Percentiles rank a stretch among this genome's conserved stretches.
phyloP scores from a whole-genome alignment of 1,284 basidiomycete species.

The Ceratobasidium sp. region DNA sequence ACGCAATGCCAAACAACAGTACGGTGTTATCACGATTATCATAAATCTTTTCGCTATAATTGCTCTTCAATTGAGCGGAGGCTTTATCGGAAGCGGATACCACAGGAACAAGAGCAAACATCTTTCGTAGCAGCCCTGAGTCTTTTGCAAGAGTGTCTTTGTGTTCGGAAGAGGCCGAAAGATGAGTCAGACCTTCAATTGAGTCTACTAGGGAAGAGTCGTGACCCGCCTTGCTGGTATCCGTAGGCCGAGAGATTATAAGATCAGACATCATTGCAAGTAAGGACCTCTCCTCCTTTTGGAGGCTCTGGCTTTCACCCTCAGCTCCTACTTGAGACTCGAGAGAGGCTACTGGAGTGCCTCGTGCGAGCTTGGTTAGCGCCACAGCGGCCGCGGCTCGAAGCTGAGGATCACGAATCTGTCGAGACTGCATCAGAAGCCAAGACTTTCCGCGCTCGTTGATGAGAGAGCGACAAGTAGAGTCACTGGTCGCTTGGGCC shows the following conservation, averaged over 20 bases:
- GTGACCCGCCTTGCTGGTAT: neutral
- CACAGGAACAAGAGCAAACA: conserved; percentile 66
- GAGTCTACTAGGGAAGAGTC: conserved; percentile 67
- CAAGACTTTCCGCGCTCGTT: conserved; percentile 71
- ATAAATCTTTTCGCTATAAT: conserved; percentile 2
- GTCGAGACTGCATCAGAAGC: conserved; percentile 71
- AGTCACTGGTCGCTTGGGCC: conserved; percentile 81
- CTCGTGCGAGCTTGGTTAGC: conserved; percentile 81
- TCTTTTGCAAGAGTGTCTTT: conserved; percentile 76
- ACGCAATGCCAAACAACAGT: conserved; percentile 80
- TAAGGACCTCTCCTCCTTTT: conserved; percentile 47
- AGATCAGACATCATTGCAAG: conserved; percentile 37
- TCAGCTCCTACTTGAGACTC: conserved; percentile 17
- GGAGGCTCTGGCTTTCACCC: conserved; percentile 55
- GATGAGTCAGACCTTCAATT: conserved; percentile 87
- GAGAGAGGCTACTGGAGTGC: conserved; percentile 62
- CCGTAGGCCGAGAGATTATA: conserved; percentile 15
- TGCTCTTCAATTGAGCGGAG: conserved; percentile 55
- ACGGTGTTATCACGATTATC: conserved; percentile 59
- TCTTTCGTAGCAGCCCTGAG: conserved; percentile 68
- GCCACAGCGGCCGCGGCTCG: conserved; percentile 78
- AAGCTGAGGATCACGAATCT: conserved; percentile 64
- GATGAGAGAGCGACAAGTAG: conserved; percentile 74
- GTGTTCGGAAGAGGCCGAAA: conserved; percentile 74
- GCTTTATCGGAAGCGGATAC: conserved; percentile 50